Conservation (phyloP, 306 rosid genomes). For the Dalbergia cochinchinensis region DNA sequence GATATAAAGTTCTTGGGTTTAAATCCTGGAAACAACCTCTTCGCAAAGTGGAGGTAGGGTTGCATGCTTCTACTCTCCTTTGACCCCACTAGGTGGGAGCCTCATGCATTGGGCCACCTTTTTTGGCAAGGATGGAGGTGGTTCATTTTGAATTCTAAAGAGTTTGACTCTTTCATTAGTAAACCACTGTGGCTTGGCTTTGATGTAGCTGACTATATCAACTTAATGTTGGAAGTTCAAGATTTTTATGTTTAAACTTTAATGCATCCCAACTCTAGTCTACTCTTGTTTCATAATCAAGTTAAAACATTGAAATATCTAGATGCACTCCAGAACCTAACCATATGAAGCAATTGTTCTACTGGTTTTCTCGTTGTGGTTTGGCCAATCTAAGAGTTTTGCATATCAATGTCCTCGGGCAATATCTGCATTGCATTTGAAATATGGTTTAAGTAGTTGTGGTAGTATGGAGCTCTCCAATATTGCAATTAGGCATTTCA, state of each 20-base stretch:
- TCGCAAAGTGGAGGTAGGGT: too few species aligned
- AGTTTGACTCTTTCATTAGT: neutral
- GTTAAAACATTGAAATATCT: neutral
- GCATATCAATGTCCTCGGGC: neutral
- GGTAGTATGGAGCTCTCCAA: neutral
- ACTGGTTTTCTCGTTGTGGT: slow-evolving; percentile 1
- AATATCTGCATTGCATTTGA: neutral
- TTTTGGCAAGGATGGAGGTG: neutral
- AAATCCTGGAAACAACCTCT: too few species aligned
- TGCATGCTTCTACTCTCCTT: too few species aligned
- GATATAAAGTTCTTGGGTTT: too few species aligned
- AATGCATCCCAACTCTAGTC: neutral
- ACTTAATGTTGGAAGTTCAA: too few species aligned
- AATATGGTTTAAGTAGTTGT: neutral
- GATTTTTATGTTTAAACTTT: neutral
- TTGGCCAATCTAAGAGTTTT: neutral
- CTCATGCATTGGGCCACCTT: neutral
- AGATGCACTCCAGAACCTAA: neutral
- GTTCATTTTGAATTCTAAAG: neutral
- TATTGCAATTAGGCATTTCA: neutral
- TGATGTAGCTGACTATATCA: slow-evolving; percentile 2
- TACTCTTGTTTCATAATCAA: slow-evolving; percentile 6
- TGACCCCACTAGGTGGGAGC: too few species aligned
- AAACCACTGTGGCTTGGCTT: neutral
- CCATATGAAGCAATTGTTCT: neutral